Conservation (phyloP, 2,329 filamentous ascomycete species). For the Ophiostoma quercus region DNA sequence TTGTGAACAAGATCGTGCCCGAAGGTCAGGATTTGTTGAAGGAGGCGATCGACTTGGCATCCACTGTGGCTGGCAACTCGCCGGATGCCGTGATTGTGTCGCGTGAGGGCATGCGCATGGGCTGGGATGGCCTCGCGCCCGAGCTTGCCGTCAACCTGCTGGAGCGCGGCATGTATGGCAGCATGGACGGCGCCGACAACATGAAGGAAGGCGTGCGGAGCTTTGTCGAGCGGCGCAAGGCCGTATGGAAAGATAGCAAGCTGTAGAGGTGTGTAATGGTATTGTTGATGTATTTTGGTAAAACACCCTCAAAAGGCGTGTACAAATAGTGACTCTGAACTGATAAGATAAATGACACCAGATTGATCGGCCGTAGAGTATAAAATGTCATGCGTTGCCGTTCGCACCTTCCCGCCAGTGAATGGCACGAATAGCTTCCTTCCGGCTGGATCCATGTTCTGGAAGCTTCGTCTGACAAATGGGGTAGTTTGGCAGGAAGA, state of each 20-base stretch:
- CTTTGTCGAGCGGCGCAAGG: constrained; percentile 70
- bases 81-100: constrained; percentile 73
- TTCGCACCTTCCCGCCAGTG: not conserved
- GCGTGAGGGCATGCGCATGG: constrained; percentile 63
- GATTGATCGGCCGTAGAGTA: not conserved
- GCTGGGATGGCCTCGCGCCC: constrained; percentile 65
- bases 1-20: constrained; percentile 56
- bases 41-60: constrained; percentile 58
- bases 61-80: constrained; percentile 58
- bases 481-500: not conserved
- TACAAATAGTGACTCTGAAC: not conserved
- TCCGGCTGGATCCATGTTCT: constrained; percentile 10
- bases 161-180: constrained; percentile 52
- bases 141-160: constrained; percentile 56
- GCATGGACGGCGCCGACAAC: constrained; percentile 63
- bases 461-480: constrained; percentile 20
- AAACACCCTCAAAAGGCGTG: not conserved
- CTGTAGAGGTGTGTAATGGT: constrained; percentile 37
- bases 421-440: not conserved
- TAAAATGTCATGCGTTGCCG: not conserved
- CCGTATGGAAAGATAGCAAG: constrained; percentile 62
- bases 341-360: not conserved
- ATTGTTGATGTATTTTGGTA: not conserved
- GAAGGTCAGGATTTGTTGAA: constrained; percentile 43
- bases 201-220: constrained; percentile 67